Evolutionary conservation across 805 yeast genomes (phyloP), one percentile per base, ranked within the genome.

Genomic region (Starmera caribaea): DNA sequence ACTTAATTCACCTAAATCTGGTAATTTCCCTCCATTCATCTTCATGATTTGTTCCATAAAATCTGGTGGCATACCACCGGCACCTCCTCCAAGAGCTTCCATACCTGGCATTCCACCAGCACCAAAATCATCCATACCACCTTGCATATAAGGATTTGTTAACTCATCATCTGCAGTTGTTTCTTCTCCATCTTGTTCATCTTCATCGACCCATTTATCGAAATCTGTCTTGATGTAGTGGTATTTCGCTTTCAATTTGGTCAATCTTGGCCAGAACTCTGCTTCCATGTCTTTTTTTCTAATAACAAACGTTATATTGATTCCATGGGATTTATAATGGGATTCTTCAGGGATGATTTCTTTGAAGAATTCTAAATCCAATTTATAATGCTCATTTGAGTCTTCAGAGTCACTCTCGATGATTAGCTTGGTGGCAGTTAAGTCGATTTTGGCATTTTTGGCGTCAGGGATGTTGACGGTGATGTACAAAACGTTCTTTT

Each of bases 201-300:
- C 98, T 68, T 90, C 97, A 58, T 90, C 98, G 32, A 85, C 95
- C 98, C 98, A 90, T 62, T 81, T 85, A 67, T 89, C 96, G 57
- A 90, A 90, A 58, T 90, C 97, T 12, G 98, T 90, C 69, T 85
- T 84, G 58, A 90, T 75, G 63, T 74, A 85, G 48, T 79, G 86
- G 45, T 72, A 74, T 59, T 80, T 87, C 55, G 74, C 70, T 68
- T 88, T 86, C 53, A 83, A 89, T 65, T 88, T 89, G 41, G 89
- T 82, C 59, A 90, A 73, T 57, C 97, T 77, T 51, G 98, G 97
- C 98, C 98, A 90, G 71, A 63, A 90, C 57, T 88, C 97, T 42
- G 67, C 76, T 49, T 74, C 69, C 16, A 71, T 58, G 41, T 73
- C 76, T 57, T 74, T 73, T 74, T 92, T 86, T 65, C 81, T 71